phyloP scores from a whole-genome alignment of 2,329 filamentous ascomycete genomes.

The Emericellopsis atlantica region DNA sequence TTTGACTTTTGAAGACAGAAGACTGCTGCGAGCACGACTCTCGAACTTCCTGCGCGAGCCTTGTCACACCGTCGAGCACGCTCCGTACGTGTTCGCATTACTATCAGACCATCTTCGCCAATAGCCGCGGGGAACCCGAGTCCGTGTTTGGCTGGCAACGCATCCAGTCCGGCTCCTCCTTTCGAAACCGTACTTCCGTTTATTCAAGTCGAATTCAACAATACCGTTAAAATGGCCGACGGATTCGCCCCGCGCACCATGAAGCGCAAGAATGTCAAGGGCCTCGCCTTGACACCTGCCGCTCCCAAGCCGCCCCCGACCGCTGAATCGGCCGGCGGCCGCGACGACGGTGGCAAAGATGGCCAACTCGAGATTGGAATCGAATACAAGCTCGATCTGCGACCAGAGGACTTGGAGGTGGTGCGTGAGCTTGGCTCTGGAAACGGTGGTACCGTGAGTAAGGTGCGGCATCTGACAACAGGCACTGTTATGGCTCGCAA shows the following conservation, averaged over 20 bases:
- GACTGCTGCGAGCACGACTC: no score
- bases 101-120: no score
- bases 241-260: constrained; percentile 62
- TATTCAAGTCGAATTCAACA: not conserved
- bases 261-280: constrained; percentile 99
- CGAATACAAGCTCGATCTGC: constrained; percentile 87
- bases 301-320: constrained; percentile 60
- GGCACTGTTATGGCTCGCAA: constrained; percentile 97
- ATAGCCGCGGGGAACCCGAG: no score
- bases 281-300: constrained; percentile 72
- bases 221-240: constrained; percentile 39
- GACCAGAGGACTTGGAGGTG: constrained; percentile 83
- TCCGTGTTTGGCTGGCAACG: no score
- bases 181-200: not conserved
- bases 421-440: constrained; percentile 91
- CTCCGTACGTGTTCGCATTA: no score
- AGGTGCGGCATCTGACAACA: constrained; percentile 88
- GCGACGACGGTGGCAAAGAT: constrained; percentile 41
- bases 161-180: not conserved
- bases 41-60: no score
- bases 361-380: constrained; percentile 84
- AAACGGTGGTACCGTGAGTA: constrained; percentile 96
- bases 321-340: constrained; percentile 59
- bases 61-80: no score
- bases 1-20: no score